A percentile compares a stretch with the other conserved stretches of the same genome.
phyloP scores from a whole-genome alignment of 495 filamentous ascomycete species.

The Podospora tetraspora region DNA sequence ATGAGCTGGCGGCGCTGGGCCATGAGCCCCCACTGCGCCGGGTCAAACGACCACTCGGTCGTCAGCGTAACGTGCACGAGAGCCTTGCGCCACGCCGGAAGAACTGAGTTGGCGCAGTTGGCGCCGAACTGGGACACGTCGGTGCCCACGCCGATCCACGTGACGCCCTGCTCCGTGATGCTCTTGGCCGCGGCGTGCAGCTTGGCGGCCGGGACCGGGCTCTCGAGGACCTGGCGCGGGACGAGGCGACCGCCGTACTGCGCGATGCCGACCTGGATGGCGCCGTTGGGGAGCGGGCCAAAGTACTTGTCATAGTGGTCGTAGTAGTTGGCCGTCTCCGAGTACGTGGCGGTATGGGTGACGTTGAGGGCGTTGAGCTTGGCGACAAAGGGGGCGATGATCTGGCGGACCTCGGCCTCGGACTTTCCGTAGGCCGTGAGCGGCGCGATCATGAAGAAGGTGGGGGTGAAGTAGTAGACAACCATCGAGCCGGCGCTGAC shows the following conservation, averaged over 20 bases:
- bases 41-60: conserved; percentile 25
- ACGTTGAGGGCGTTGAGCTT: conserved; percentile 32
- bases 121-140: conserved; percentile 26
- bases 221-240: conserved; percentile 45
- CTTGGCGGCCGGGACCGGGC: conserved; percentile 14
- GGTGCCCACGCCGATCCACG: conserved; percentile 35
- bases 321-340: conserved; percentile 40
- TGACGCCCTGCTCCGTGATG: conserved; percentile 38
- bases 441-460: conserved; percentile 43
- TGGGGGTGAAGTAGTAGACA: conserved; percentile 46
- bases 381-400: conserved; percentile 32
- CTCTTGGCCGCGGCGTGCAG: conserved; percentile 37
- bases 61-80: conserved; percentile 25
- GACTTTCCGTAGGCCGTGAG: conserved; percentile 37
- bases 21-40: conserved; percentile 21
- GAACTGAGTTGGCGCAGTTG: conserved; percentile 43
- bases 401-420: conserved; percentile 26
- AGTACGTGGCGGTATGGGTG: conserved; percentile 17
- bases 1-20: conserved; percentile 25
- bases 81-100: conserved; percentile 40
- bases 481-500: conserved; percentile 29
- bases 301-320: conserved; percentile 44
- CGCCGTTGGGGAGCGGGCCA: conserved; percentile 34
- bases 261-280: conserved; percentile 43
- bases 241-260: conserved; percentile 59